A percentile compares a stretch with the other conserved stretches of the same genome.
These are phyloP conservation scores for Mycena capillaripes DNA, from an alignment of 768 basidiomycete species.

Conservation along the genomic window DNA sequence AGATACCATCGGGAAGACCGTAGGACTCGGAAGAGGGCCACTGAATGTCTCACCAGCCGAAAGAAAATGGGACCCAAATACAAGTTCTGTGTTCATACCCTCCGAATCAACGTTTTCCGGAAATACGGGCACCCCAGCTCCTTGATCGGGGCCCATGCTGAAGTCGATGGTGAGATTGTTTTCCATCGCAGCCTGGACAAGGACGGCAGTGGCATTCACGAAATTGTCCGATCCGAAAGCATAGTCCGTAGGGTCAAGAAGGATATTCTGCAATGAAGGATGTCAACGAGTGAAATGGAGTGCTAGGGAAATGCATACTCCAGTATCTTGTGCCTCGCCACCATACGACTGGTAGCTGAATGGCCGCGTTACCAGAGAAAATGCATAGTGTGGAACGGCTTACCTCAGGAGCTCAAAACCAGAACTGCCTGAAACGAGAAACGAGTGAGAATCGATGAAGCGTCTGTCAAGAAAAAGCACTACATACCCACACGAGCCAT, in stretches of 20 bases:
- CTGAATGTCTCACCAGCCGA: conserved; percentile 19
- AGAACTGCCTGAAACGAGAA: too few relatives aligned
- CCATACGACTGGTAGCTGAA: conserved; percentile 26
- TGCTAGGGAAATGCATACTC: background rate
- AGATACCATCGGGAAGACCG: conserved; percentile 28
- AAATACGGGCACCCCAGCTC: conserved; percentile 34
- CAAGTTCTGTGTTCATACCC: conserved; percentile 37
- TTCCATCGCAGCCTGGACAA: conserved; percentile 28
- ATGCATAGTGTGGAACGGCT: too few relatives aligned
- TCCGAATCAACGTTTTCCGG: conserved; percentile 33
- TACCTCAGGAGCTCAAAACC: conserved; percentile 35
- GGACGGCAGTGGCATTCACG: conserved; percentile 21
- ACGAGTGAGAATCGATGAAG: too few relatives aligned
- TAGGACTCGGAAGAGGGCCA: conserved; percentile 26
- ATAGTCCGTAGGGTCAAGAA: conserved; percentile 34
- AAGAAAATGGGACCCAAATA: conserved; percentile 34
- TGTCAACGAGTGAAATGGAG: background rate
- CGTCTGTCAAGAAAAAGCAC: too few relatives aligned
- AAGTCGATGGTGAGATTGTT: conserved; percentile 36
- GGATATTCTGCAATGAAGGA: conserved; percentile 21
- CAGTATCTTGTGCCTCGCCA: background rate
- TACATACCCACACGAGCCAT: conserved; percentile 32
- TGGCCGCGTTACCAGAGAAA: background rate
- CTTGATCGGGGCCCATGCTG: conserved; percentile 34
- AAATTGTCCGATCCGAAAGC: conserved; percentile 36